Evolutionary conservation across 2,329 filamentous ascomycete species (phyloP), one percentile per base, ranked within the genome.

Genomic region (Claviceps spartinae): DNA sequence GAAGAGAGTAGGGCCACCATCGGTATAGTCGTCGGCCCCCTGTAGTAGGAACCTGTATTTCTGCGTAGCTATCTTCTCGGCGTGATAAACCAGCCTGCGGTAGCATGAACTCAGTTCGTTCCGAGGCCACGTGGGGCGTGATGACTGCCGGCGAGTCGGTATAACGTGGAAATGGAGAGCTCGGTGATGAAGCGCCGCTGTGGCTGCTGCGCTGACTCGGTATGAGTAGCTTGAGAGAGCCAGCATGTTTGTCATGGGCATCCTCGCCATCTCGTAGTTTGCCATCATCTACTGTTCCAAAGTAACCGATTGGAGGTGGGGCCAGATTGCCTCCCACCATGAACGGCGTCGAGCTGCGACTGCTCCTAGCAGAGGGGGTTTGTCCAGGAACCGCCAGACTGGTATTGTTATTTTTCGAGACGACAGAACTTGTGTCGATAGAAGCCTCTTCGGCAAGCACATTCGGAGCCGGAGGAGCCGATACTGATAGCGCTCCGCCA

Each of bases 1-100:
- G 69, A 20, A 86, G 58, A 5, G 69, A 72, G 63, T 89, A 86
- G 2, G 89, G 89, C 89, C 90, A 96, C 85, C 88, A 94, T 46
- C 67, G 75, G 43, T 86, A 72, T 5, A 69, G 77, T 59, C 67
- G 22, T 38, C 47, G 75, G 49, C 61, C 71, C 52, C 51, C 65
- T 60, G 57, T 72, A n/a, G 58, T 56, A 22, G 63, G 57, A 26
- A 63, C 63, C 18, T 74, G 66, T 44, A 77, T 63, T 40, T 67
- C 66, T 22, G 70, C 68, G 56, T 77, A 74, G 52, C 72, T 71
- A 67, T 54, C 76, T 70, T 60, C 76, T 58, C 59, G 72, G 65
- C 48, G 77, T 42, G 54, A 52, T 9, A 55, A 47, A 16, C 52
- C 61, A 24, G 62, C 53, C 18, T 75, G 47, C 24, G 79, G 75